These are phyloP conservation scores for Fusarium lateritium DNA, from an alignment of 2,329 filamentous ascomycete species.

Conservation along the genomic window DNA sequence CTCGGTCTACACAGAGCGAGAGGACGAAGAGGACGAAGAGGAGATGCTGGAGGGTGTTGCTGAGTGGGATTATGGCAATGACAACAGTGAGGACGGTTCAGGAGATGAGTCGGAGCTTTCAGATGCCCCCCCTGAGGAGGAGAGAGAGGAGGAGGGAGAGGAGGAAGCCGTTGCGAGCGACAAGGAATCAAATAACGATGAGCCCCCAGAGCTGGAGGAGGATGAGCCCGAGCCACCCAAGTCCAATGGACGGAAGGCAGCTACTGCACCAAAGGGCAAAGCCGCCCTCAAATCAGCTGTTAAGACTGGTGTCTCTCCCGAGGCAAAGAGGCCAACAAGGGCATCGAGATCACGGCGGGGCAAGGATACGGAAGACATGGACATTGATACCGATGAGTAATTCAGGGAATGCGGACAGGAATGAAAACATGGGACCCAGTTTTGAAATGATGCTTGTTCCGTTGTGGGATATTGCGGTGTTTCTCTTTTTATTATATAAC, in stretches of 20 bases:
- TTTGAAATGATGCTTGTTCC: conserved; percentile 33
- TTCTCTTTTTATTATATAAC: conserved; percentile 35
- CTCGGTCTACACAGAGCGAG: conserved; percentile 69
- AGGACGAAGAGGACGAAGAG: conserved; percentile 71
- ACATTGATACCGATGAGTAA: conserved; percentile 54
- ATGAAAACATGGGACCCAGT: conserved; percentile 31
- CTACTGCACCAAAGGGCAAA: conserved; percentile 43
- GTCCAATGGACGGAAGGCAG: conserved; percentile 47
- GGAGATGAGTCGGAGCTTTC: conserved; percentile 44
- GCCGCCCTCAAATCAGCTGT: conserved; percentile 40
- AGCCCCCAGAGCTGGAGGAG: conserved; percentile 34
- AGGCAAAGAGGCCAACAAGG: conserved; percentile 43
- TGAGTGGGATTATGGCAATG: conserved; percentile 66
- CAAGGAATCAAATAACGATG: conserved; percentile 33
- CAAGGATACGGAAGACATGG: conserved; percentile 54
- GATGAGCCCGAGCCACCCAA: conserved; percentile 42
- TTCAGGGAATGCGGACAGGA: background rate
- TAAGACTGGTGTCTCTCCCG: conserved; percentile 47
- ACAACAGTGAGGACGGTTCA: conserved; percentile 40
- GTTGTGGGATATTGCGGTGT: conserved; percentile 25
- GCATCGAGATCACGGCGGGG: conserved; percentile 49
- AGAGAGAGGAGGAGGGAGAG: conserved; percentile 33
- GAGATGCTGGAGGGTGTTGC: conserved; percentile 74
- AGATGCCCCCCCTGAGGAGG: conserved; percentile 38
- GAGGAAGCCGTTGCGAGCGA: conserved; percentile 27